These are phyloP conservation scores for Pascua guehoae DNA, from an alignment of 1,284 basidiomycete genomes.

Conservation along the genomic window DNA sequence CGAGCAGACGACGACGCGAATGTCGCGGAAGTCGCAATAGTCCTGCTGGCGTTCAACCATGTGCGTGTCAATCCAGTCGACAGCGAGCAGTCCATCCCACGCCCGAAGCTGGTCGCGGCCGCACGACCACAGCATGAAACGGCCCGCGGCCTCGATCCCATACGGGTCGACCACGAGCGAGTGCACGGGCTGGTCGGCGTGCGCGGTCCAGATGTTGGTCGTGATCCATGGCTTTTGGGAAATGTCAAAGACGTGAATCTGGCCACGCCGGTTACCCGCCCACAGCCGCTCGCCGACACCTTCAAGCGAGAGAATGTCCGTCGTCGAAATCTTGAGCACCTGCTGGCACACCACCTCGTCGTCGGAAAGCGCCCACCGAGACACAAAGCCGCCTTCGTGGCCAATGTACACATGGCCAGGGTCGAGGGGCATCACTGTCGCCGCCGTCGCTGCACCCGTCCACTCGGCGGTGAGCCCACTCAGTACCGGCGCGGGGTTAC, in stretches of 20 bases:
- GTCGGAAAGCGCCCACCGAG: conserved; percentile 59
- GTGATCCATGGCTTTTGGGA: conserved; percentile 68
- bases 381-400: conserved; percentile 86
- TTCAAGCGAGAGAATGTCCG: conserved; percentile 71
- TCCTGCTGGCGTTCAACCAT: conserved; percentile 68
- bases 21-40: conserved; percentile 73
- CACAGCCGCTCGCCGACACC: conserved; percentile 78
- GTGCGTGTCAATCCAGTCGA: conserved; percentile 80
- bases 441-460: conserved; percentile 73
- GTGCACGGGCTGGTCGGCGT: conserved; percentile 70
- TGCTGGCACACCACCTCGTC: conserved; percentile 32
- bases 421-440: conserved; percentile 67
- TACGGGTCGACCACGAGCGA: conserved; percentile 67
- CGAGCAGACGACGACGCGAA: conserved; percentile 77
- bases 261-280: conserved; percentile 77
- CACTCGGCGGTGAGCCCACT: conserved; percentile 55
- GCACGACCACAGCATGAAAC: conserved; percentile 70
- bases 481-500: conserved; percentile 40
- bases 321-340: conserved; percentile 67
- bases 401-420: conserved; percentile 75
- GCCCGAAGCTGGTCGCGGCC: conserved; percentile 75
- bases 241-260: conserved; percentile 79
- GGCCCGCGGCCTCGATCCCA: conserved; percentile 57
- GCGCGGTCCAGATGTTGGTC: conserved; percentile 86
- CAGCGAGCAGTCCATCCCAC: conserved; percentile 85